Evolutionary conservation across 1,284 basidiomycete species (phyloP).

Genomic region (Xerocomus alliaceus): DNA sequence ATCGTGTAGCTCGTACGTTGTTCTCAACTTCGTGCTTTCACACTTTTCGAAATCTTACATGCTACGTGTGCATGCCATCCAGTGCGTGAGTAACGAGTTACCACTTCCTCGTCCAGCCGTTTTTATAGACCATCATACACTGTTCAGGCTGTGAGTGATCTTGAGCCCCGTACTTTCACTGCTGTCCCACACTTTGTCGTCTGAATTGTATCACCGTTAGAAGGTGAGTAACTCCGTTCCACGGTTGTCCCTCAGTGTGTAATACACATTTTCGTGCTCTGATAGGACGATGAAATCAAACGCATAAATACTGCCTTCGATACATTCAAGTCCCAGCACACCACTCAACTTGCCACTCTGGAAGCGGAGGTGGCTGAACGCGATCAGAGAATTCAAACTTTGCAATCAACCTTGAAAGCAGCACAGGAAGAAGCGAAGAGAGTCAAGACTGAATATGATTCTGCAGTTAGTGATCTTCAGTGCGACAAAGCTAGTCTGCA

Average conservation of each 20-base stretch:
- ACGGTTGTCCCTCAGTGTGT: too few species aligned
- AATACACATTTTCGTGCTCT: too few species aligned
- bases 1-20: not conserved
- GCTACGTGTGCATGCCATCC: not conserved
- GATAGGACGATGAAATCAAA: too few species aligned
- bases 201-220: too few species aligned
- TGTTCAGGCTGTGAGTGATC: too few species aligned
- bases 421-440: not conserved
- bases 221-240: too few species aligned
- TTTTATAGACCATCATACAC: too few species aligned
- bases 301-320: not conserved
- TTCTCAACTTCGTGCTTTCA: not conserved
- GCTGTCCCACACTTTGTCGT: not conserved
- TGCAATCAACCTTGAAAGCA: not conserved
- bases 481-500: not conserved
- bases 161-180: not conserved
- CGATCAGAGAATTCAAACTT: not conserved
- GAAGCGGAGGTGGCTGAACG: not conserved
- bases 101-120: not conserved
- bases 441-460: not conserved
- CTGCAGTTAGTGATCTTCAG: not conserved
- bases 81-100: not conserved
- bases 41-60: not conserved
- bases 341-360: not conserved
- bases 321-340: not conserved